Evolutionary conservation across 2,329 filamentous ascomycete species (phyloP).

Genomic region (Trichocomaceae sp.): DNA sequence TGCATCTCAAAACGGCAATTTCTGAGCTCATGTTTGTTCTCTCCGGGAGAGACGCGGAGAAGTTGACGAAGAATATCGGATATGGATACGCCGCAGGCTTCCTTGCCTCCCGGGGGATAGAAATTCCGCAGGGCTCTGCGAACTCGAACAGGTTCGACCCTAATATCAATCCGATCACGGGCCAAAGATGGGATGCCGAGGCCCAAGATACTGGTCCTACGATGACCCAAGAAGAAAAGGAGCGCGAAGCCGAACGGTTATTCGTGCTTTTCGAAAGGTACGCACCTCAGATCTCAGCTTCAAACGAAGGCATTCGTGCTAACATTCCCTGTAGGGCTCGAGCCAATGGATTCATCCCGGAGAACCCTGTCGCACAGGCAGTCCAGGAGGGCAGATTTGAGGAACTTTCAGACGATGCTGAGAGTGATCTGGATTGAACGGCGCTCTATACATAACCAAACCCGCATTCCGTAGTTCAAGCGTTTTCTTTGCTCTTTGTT

Average conservation of each 20-base stretch:
- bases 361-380: conserved; percentile 70
- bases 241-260: conserved; percentile 78
- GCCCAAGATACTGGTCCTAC: conserved; percentile 53
- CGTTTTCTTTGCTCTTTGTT: too few relatives aligned
- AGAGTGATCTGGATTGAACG: conserved; percentile 25
- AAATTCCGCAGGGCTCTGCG: conserved; percentile 56
- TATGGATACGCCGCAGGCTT: conserved; percentile 93
- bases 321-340: conserved; percentile 48
- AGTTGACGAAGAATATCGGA: conserved; percentile 83
- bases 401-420: conserved; percentile 55
- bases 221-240: conserved; percentile 89
- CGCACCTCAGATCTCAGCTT: conserved; percentile 11
- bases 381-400: conserved; percentile 64
- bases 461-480: neutral
- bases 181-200: conserved; percentile 69
- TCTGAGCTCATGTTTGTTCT: conserved; percentile 79
- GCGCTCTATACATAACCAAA: too few relatives aligned
- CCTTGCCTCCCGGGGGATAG: conserved; percentile 74
- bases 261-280: conserved; percentile 88
- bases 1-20: conserved; percentile 66
- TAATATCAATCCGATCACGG: conserved; percentile 74
- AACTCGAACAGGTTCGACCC: conserved; percentile 20
- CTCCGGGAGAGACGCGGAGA: conserved; percentile 69
- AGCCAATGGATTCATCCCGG: conserved; percentile 63
- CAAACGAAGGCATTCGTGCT: conserved; percentile 8